These are phyloP conservation scores for Rosa hybrid DNA, from an alignment of 331 rosid species.

Conservation along the genomic window DNA sequence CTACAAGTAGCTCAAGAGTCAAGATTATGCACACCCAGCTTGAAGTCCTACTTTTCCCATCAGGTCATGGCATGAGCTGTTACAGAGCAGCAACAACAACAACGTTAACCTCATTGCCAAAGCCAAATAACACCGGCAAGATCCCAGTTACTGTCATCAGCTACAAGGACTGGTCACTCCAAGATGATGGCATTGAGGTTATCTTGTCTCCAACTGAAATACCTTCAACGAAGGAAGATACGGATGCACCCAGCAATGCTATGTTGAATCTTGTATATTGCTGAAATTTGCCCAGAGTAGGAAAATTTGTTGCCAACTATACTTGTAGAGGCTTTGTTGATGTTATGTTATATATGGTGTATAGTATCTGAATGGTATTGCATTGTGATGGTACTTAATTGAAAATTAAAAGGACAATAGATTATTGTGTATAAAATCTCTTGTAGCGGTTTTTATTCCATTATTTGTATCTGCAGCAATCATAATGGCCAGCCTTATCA, in stretches of 20 bases:
- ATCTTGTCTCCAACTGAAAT: constrained; percentile 36
- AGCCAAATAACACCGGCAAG: constrained; percentile 19
- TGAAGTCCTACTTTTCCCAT: constrained; percentile 27
- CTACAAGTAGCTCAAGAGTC: constrained; percentile 26
- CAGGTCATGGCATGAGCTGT: constrained; percentile 20
- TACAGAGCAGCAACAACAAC: not conserved
- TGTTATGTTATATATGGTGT: too few species aligned
- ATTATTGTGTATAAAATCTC: too few species aligned
- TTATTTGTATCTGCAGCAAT: too few species aligned
- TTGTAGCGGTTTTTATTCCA: too few species aligned
- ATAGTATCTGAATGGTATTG: not conserved
- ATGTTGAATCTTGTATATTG: constrained; percentile 25
- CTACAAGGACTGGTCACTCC: constrained; percentile 62
- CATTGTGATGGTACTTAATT: not conserved
- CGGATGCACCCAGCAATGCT: constrained; percentile 30
- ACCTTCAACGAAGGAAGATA: constrained; percentile 45
- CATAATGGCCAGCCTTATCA: too few species aligned
- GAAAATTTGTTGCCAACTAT: not conserved
- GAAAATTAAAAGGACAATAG: not conserved
- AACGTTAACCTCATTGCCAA: constrained; percentile 2
- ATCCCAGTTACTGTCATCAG: constrained; percentile 5
- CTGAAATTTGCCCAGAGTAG: constrained; percentile 29
- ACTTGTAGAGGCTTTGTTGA: not conserved
- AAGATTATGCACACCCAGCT: constrained; percentile 9
- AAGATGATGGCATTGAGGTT: constrained; percentile 60